phyloP scores from a whole-genome alignment of 345 rosid genomes.

The Bretschneidera sinensis region DNA sequence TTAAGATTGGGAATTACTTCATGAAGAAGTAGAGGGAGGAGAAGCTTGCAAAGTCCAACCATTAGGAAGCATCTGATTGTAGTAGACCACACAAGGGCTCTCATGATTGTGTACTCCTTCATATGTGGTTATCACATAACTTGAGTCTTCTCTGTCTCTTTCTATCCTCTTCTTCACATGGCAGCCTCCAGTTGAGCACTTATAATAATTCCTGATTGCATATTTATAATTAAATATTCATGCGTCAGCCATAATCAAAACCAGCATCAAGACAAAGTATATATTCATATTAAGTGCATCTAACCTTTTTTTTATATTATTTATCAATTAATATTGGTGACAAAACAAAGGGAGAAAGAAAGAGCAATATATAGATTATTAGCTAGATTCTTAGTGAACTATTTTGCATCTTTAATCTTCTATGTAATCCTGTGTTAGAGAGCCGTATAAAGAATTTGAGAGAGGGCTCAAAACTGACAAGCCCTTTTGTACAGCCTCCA shows the following conservation, averaged over 20 bases:
- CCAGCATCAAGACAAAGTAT: not conserved
- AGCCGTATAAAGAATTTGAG: no score
- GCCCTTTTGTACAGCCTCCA: no score
- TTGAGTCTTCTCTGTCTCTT: constrained; percentile 56
- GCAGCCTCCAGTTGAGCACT: constrained; percentile 68
- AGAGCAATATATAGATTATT: not conserved
- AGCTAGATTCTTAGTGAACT: not conserved
- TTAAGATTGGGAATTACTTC: no score
- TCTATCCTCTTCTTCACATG: constrained; percentile 83
- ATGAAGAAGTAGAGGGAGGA: constrained; percentile 16
- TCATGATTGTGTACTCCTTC: constrained; percentile 81
- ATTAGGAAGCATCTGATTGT: constrained; percentile 26
- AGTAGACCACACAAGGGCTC: constrained; percentile 38
- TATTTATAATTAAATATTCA: constrained; percentile 5
- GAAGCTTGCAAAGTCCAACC: constrained; percentile 13
- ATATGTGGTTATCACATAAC: constrained; percentile 72
- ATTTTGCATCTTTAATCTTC: no score
- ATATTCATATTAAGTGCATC: constrained; percentile 1
- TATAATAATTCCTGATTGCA: constrained; percentile 87
- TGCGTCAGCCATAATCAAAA: not conserved
- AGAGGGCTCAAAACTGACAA: no score
- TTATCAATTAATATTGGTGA: not conserved
- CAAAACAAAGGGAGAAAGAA: not conserved
- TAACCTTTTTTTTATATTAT: not conserved
- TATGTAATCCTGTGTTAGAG: no score